These are phyloP conservation scores for Gonapodya prolifera DNA, from an alignment of 192 early-diverging fungal genomes.

Conservation along the genomic window DNA sequence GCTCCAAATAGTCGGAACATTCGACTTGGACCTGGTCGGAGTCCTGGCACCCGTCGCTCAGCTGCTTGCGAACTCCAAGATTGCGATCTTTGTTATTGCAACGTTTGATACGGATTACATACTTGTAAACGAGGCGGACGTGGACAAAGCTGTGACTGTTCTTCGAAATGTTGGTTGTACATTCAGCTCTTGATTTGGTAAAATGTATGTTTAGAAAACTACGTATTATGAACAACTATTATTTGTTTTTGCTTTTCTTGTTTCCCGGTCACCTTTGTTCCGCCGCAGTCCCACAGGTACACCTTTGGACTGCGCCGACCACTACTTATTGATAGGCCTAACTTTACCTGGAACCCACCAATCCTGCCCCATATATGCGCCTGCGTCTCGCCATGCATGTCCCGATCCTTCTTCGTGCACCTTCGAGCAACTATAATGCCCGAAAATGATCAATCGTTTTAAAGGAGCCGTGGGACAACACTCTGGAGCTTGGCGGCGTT, in stretches of 20 bases:
- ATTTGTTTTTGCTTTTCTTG: too few relatives aligned
- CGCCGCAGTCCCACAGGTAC: too few relatives aligned
- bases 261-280: too few relatives aligned
- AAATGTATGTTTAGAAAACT: too few relatives aligned
- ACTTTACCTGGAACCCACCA: background rate
- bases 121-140: slow-evolving; percentile 40
- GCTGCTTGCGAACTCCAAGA: slow-evolving; percentile 32
- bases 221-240: too few relatives aligned
- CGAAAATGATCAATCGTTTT: background rate
- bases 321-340: too few relatives aligned
- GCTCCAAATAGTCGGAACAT: slow-evolving; percentile 41
- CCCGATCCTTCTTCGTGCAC: background rate
- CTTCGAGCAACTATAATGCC: background rate
- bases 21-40: slow-evolving; percentile 57
- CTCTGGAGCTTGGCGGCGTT: background rate
- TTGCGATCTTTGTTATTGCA: slow-evolving; percentile 54
- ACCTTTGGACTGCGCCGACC: too few relatives aligned
- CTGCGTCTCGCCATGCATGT: background rate
- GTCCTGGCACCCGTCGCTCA: slow-evolving; percentile 39
- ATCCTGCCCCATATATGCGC: background rate
- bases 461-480: background rate
- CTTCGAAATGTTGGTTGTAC: too few relatives aligned
- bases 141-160: slow-evolving; percentile 17
- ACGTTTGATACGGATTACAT: slow-evolving; percentile 68
- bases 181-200: too few relatives aligned